Conservation (phyloP, 2,329 filamentous ascomycete genomes). For the Tolypocladium tundrense region DNA sequence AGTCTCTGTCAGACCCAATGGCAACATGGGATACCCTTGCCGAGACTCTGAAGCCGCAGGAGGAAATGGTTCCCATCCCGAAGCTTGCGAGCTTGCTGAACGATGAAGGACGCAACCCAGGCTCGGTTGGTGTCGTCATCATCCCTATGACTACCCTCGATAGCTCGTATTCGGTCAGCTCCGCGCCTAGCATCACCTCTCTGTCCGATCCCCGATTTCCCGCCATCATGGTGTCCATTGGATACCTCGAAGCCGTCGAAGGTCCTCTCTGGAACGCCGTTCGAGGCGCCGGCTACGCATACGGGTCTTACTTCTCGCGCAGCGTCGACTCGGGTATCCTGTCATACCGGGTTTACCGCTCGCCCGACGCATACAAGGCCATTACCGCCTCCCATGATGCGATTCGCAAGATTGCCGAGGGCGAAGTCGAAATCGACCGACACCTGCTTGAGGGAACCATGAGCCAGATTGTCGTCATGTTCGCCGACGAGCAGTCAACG, state of each 20-base stretch:
- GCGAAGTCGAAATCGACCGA: conserved; percentile 62
- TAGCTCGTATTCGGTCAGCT: conserved; percentile 77
- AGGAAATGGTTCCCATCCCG: conserved; percentile 58
- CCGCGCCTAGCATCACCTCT: conserved; percentile 61
- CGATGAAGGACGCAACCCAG: conserved; percentile 62
- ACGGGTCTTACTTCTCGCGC: conserved; percentile 71
- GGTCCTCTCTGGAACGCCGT: conserved; percentile 91
- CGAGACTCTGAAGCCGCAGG: conserved; percentile 23
- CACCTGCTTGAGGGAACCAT: conserved; percentile 83
- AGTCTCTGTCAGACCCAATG: conserved; percentile 63
- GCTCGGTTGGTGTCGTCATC: conserved; percentile 63
- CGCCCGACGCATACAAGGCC: conserved; percentile 80
- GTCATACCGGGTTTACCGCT: conserved; percentile 80
- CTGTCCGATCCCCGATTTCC: conserved; percentile 71
- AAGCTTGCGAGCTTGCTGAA: conserved; percentile 63
- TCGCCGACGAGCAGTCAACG: conserved; percentile 82
- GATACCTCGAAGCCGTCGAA: conserved; percentile 88
- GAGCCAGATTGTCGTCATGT: conserved; percentile 73
- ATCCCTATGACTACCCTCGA: conserved; percentile 89
- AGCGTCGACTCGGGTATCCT: conserved; percentile 71
- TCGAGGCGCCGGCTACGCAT: conserved; percentile 86
- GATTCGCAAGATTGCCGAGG: conserved; percentile 64
- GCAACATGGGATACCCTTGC: conserved; percentile 60
- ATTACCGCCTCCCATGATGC: conserved; percentile 67
- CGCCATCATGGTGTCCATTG: conserved; percentile 74